phyloP scores from a whole-genome alignment of 2,329 filamentous ascomycete species.

The Stachybotrys chartarum region DNA sequence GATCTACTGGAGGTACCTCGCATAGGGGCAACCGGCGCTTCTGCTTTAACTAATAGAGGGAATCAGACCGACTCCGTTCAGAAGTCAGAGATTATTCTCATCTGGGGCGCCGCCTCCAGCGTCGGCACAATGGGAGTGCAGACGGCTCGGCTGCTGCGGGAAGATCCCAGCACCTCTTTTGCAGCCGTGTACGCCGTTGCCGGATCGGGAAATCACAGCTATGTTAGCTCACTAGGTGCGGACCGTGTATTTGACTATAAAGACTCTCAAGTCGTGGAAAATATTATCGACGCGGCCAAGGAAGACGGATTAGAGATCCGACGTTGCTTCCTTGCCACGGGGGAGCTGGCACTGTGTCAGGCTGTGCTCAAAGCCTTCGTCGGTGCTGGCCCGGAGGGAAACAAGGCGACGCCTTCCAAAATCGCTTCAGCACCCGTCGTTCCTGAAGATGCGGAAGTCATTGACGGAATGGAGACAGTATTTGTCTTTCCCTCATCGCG shows the following conservation, averaged over 20 bases:
- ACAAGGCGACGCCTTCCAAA: constrained; percentile 12
- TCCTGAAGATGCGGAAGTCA: constrained; percentile 16
- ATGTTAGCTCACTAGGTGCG: constrained; percentile 25
- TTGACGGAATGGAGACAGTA: constrained; percentile 26
- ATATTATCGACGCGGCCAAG: constrained; percentile 26
- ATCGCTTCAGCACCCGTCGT: constrained; percentile 29
- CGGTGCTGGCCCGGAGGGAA: neutral
- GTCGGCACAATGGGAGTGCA: constrained; percentile 38
- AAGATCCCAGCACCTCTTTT: constrained; percentile 21
- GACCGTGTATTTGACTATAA: constrained; percentile 36
- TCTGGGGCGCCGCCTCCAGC: constrained; percentile 39
- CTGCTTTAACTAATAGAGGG: neutral
- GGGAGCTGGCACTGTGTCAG: constrained; percentile 26
- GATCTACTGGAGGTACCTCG: constrained; percentile 26
- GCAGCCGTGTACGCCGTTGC: constrained; percentile 34
- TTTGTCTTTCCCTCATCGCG: constrained; percentile 28
- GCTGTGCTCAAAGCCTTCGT: constrained; percentile 27
- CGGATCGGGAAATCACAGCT: constrained; percentile 21
- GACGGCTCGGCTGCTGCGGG: constrained; percentile 24
- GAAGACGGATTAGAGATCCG: constrained; percentile 28
- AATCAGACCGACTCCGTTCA: neutral
- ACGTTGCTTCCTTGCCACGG: constrained; percentile 33
- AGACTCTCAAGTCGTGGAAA: constrained; percentile 15
- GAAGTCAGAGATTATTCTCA: constrained; percentile 18
- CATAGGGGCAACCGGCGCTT: constrained; percentile 6